These are phyloP conservation scores for Globisporangium paroecandrum DNA, from an alignment of 352 stramenopile genomes.

Conservation along the genomic window DNA sequence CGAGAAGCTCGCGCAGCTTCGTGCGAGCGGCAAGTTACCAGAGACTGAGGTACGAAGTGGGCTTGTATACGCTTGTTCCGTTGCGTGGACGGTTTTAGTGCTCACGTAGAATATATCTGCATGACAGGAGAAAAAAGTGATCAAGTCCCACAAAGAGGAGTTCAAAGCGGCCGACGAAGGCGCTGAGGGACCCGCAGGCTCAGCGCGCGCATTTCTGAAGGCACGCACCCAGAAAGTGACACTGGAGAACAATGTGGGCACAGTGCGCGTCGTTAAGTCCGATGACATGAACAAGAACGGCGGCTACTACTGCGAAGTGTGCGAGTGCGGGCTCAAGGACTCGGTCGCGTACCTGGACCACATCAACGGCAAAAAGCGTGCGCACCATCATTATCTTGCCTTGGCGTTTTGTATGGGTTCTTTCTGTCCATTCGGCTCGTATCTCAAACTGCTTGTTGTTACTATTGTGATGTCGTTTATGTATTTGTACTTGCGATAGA, in stretches of 20 bases:
- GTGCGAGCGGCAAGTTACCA: conserved; percentile 61
- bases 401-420: neutral
- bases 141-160: conserved; percentile 71
- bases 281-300: conserved; percentile 74
- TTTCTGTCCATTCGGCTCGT: neutral
- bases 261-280: conserved; percentile 83
- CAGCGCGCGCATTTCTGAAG: conserved; percentile 73
- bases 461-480: neutral
- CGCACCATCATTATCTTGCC: conserved; percentile 18
- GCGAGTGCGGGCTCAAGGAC: conserved; percentile 90
- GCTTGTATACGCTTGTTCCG: neutral
- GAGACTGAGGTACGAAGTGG: conserved; percentile 38
- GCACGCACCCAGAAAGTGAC: conserved; percentile 72
- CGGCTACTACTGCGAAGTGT: conserved; percentile 93
- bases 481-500: conserved; percentile 37
- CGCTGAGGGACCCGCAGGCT: conserved; percentile 57
- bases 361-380: conserved; percentile 94
- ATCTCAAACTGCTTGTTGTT: neutral
- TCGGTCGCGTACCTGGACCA: conserved; percentile 93
- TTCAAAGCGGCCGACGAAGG: conserved; percentile 69
- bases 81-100: neutral
- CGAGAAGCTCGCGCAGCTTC: conserved; percentile 71
- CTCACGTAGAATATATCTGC: neutral
- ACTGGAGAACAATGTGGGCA: conserved; percentile 82
- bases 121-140: conserved; percentile 58